Conservation (phyloP, 164 flowering plant species). For the Macadamia integrifolia region DNA sequence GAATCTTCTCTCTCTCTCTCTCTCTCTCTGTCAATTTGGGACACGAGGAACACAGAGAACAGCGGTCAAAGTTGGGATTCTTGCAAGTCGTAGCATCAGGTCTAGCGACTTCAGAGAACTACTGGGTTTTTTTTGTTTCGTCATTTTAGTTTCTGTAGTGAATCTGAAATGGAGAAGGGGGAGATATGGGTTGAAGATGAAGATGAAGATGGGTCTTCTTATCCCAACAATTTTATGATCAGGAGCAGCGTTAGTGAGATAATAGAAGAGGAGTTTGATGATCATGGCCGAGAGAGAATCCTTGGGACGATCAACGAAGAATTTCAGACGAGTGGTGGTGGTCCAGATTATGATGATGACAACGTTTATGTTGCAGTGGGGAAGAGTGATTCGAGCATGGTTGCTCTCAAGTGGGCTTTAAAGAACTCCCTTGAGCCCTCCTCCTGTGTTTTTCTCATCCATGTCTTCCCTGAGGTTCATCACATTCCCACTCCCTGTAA, state of each 20-base stretch:
- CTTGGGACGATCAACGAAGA: neutral
- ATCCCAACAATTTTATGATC: too few relatives aligned
- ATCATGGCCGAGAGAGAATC: neutral
- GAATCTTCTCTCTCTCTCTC: too few relatives aligned
- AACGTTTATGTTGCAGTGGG: conserved; percentile 21
- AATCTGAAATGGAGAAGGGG: too few relatives aligned
- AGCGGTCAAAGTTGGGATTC: too few relatives aligned
- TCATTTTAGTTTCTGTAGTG: too few relatives aligned
- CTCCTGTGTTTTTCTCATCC: conserved; percentile 19
- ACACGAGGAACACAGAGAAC: too few relatives aligned
- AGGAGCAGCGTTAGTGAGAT: conserved; percentile 7
- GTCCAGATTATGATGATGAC: neutral
- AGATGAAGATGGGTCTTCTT: too few relatives aligned
- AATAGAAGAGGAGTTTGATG: conserved; percentile 7
- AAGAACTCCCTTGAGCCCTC: conserved; percentile 9
- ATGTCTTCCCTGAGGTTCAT: conserved; percentile 23
- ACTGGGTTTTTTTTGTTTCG: too few relatives aligned
- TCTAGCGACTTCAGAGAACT: too few relatives aligned
- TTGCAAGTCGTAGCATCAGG: too few relatives aligned
- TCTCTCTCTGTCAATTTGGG: too few relatives aligned
- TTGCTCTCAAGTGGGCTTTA: conserved; percentile 22
- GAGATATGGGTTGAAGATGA: too few relatives aligned
- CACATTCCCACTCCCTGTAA: conserved; percentile 25
- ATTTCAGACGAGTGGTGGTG: neutral
- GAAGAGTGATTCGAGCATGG: conserved; percentile 20